Percentiles rank a stretch among this genome's conserved stretches.
These are phyloP conservation scores for Huntiella savannae DNA, from an alignment of 2,329 filamentous ascomycete species.

Conservation along the genomic window DNA sequence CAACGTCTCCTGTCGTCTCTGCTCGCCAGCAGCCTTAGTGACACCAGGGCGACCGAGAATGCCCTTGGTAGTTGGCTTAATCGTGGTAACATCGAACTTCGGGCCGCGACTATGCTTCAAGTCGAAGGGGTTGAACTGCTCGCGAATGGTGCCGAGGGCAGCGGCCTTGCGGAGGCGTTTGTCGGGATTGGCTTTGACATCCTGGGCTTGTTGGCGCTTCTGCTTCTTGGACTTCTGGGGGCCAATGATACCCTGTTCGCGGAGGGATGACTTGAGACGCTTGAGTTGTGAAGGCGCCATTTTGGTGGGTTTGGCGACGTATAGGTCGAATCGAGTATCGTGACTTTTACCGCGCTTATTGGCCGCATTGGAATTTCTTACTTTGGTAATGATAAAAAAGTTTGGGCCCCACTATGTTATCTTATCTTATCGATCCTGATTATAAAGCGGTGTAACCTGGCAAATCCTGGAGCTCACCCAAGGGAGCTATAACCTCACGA, in stretches of 20 bases:
- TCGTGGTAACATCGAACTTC: conserved; percentile 71
- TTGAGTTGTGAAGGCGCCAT: conserved; percentile 97
- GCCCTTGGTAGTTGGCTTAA: conserved; percentile 36
- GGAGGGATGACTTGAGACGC: conserved; percentile 76
- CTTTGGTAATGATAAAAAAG: not conserved
- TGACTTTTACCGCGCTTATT: too few species aligned
- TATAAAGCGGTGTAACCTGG: too few species aligned
- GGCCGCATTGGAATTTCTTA: too few species aligned
- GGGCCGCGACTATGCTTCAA: conserved; percentile 62
- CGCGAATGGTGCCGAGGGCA: conserved; percentile 69
- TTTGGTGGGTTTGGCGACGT: conserved; percentile 14
- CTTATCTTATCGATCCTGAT: too few species aligned
- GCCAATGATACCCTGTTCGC: conserved; percentile 74
- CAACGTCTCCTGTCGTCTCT: conserved; percentile 64
- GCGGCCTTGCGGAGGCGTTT: conserved; percentile 59
- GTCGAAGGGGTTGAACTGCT: conserved; percentile 96
- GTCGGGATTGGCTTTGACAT: conserved; percentile 44
- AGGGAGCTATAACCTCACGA: too few species aligned
- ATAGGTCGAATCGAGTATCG: too few species aligned
- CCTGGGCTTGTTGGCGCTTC: conserved; percentile 53
- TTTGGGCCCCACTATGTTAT: not conserved
- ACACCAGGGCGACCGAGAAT: conserved; percentile 61
- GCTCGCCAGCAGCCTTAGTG: conserved; percentile 70
- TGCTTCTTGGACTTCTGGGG: conserved; percentile 93
- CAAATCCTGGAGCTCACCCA: too few species aligned